A percentile compares a stretch with the other conserved stretches of the same genome.
Conservation (phyloP, 2,329 filamentous ascomycete species). For the Alternaria burnsii region DNA sequence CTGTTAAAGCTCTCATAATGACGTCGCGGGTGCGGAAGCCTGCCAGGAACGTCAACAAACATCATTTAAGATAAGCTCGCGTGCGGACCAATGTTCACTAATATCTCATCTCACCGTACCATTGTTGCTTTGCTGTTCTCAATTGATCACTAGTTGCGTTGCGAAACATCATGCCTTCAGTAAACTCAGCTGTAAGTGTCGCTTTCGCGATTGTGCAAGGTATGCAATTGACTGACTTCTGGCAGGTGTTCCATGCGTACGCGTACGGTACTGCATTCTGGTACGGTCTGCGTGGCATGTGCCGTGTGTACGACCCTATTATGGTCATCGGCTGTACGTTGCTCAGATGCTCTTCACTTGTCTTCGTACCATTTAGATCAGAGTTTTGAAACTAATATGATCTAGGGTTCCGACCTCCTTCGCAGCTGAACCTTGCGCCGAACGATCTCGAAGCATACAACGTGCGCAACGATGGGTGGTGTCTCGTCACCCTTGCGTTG, state of each 20-base stretch:
- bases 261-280: constrained; percentile 39
- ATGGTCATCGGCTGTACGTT: constrained; percentile 36
- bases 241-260: constrained; percentile 35
- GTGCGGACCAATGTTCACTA: background rate
- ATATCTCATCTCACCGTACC: background rate
- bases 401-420: constrained; percentile 36
- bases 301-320: constrained; percentile 35
- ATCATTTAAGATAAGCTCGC: background rate
- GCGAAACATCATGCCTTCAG: constrained; percentile 10
- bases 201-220: background rate
- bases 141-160: background rate
- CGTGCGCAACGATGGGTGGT: constrained; percentile 37
- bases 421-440: constrained; percentile 29
- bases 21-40: constrained; percentile 16
- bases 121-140: background rate
- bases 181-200: constrained; percentile 9
- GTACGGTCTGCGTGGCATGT: constrained; percentile 35
- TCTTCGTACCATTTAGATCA: background rate
- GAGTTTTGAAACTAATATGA: constrained; percentile 6
- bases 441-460: constrained; percentile 40
- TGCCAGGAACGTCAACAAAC: background rate
- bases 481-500: constrained; percentile 35
- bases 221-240: background rate
- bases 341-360: background rate
- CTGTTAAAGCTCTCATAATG: constrained; percentile 28